A percentile compares a stretch with the other conserved stretches of the same genome.
These are phyloP conservation scores for Hypoxylon sp. DNA, from an alignment of 2,329 filamentous ascomycete species.

Conservation along the genomic window DNA sequence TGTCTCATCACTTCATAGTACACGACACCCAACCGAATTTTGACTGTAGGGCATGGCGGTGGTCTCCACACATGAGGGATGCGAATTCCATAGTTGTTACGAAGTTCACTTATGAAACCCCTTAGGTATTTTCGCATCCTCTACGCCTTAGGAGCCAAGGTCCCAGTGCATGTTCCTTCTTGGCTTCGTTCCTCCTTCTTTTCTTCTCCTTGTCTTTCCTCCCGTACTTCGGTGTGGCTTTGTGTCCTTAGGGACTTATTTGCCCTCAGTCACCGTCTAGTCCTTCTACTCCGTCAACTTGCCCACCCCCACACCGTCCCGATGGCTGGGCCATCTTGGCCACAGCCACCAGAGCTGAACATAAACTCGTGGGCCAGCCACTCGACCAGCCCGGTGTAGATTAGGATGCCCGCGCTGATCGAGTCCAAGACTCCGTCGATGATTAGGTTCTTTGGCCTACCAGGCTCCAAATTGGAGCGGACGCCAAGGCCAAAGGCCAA, in stretches of 20 bases:
- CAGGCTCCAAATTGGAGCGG: constrained; percentile 73
- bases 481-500: constrained; percentile 78
- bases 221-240: too few species aligned
- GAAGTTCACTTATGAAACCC: background rate
- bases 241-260: too few species aligned
- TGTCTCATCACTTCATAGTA: background rate
- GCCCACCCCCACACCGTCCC: too few species aligned
- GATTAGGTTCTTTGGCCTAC: constrained; percentile 75
- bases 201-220: background rate
- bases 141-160: background rate
- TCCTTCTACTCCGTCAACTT: too few species aligned
- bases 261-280: too few species aligned
- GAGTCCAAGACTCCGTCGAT: constrained; percentile 92
- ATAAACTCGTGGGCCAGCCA: constrained; percentile 97
- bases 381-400: constrained; percentile 95
- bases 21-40: background rate
- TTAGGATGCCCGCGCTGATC: constrained; percentile 89
- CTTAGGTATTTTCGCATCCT: background rate
- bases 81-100: background rate
- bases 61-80: too few species aligned
- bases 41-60: too few species aligned
- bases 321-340: too few species aligned
- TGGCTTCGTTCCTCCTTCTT: background rate
- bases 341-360: constrained; percentile 74
- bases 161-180: background rate